phyloP scores from a whole-genome alignment of 2,329 filamentous ascomycete species.

The Hypoxylon rubiginosum region DNA sequence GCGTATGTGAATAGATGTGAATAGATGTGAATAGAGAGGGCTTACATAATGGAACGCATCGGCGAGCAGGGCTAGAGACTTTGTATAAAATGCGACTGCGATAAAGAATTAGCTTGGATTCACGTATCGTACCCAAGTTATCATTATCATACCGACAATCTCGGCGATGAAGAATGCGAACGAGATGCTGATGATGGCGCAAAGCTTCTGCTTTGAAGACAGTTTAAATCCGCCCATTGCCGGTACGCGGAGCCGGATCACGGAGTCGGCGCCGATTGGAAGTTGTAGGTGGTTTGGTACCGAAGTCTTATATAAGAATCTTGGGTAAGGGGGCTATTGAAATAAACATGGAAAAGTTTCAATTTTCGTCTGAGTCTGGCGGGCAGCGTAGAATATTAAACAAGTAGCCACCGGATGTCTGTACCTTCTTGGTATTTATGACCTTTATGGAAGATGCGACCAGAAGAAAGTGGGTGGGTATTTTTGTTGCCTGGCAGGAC shows the following conservation, averaged over 20 bases:
- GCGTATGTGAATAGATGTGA: background rate
- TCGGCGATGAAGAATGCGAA: slow-evolving; percentile 66
- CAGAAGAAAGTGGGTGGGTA: background rate
- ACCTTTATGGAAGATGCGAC: background rate
- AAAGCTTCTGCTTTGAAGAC: slow-evolving; percentile 61
- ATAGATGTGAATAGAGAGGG: background rate
- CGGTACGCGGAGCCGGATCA: slow-evolving; percentile 6
- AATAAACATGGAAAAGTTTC: background rate
- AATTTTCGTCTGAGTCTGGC: background rate
- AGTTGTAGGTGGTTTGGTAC: slow-evolving; percentile 9
- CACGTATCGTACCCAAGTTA: background rate
- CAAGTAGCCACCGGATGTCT: background rate
- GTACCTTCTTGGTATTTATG: background rate
- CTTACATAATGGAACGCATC: slow-evolving; percentile 83
- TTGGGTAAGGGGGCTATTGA: background rate
- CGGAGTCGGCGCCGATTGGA: slow-evolving; percentile 21
- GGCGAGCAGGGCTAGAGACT: slow-evolving; percentile 78
- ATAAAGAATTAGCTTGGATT: slow-evolving; percentile 7
- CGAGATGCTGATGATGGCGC: slow-evolving; percentile 63
- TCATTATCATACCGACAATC: slow-evolving; percentile 57
- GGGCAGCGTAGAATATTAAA: too few relatives aligned
- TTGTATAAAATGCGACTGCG: slow-evolving; percentile 63
- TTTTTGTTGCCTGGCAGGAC: background rate
- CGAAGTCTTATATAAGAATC: slow-evolving; percentile 1
- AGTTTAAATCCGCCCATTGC: slow-evolving; percentile 55